phyloP scores from a whole-genome alignment of 768 basidiomycete genomes.

The Mycena belliarum region DNA sequence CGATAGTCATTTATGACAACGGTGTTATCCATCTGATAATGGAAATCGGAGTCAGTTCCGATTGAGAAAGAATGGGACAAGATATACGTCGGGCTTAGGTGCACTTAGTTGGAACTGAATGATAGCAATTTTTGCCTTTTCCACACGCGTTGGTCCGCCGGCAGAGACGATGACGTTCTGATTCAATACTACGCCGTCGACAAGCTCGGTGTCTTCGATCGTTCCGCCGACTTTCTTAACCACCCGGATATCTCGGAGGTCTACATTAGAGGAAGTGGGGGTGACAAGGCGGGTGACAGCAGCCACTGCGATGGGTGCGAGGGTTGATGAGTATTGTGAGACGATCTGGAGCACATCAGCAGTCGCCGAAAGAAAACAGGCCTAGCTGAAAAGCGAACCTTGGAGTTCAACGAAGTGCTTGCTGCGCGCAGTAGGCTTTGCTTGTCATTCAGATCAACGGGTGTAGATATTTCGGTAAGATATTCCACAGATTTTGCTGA shows the following conservation, averaged over 20 bases:
- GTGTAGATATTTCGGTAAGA: slow-evolving; percentile 88
- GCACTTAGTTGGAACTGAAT: slow-evolving; percentile 98
- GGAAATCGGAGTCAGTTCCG: slow-evolving; percentile 15
- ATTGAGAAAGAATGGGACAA: neutral
- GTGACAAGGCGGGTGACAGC: slow-evolving; percentile 92
- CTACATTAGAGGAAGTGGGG: slow-evolving; percentile 89
- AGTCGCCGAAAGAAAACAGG: neutral
- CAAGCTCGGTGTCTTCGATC: slow-evolving; percentile 96
- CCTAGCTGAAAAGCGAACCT: slow-evolving; percentile 48
- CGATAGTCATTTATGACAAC: slow-evolving; percentile 99
- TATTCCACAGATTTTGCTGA: slow-evolving; percentile 93
- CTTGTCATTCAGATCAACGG: slow-evolving; percentile 88
- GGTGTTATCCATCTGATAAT: slow-evolving; percentile 94
- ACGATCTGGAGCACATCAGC: slow-evolving; percentile 67
- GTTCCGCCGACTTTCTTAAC: slow-evolving; percentile 99
- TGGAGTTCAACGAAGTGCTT: slow-evolving; percentile 94
- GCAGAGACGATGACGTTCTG: slow-evolving; percentile 90
- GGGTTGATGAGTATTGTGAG: slow-evolving; percentile 96
- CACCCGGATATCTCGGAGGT: slow-evolving; percentile 92
- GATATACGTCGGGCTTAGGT: slow-evolving; percentile 92
- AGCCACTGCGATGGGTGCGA: slow-evolving; percentile 98
- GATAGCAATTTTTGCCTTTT: slow-evolving; percentile 98
- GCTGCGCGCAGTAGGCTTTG: slow-evolving; percentile 87
- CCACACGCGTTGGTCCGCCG: slow-evolving; percentile 91
- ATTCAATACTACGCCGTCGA: slow-evolving; percentile 96